Percentiles rank a stretch among this genome's conserved stretches.
These are phyloP conservation scores for Lathyrus tuberosus DNA, from an alignment of 306 rosid species.

Conservation along the genomic window DNA sequence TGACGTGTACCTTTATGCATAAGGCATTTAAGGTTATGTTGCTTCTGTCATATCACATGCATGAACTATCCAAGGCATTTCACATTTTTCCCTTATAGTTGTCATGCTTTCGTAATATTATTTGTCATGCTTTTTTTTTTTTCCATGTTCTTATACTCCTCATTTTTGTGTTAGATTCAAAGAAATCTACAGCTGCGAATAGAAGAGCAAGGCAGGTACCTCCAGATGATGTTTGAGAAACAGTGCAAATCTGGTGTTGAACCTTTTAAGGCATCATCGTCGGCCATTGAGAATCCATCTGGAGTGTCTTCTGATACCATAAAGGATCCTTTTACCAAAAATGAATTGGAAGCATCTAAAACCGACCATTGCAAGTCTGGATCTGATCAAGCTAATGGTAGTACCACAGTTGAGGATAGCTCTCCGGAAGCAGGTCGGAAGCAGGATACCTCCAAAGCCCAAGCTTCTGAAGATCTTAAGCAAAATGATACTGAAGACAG, in stretches of 20 bases:
- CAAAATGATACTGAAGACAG: slow-evolving; percentile 48
- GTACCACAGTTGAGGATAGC: slow-evolving; percentile 40
- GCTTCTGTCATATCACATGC: slow-evolving; percentile 5
- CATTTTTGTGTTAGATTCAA: slow-evolving; percentile 54
- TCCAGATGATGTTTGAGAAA: slow-evolving; percentile 96
- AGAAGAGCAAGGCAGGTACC: slow-evolving; percentile 95
- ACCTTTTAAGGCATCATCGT: slow-evolving; percentile 49
- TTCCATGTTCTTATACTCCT: slow-evolving; percentile 24
- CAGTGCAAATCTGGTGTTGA: slow-evolving; percentile 64
- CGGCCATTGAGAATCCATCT: slow-evolving; percentile 51
- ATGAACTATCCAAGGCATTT: slow-evolving; percentile 15
- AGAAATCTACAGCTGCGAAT: slow-evolving; percentile 93
- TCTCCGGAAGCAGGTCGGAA: slow-evolving; percentile 41
- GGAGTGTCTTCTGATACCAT: slow-evolving; percentile 49
- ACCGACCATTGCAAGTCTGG: slow-evolving; percentile 40
- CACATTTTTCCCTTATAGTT: slow-evolving; percentile 24
- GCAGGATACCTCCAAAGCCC: slow-evolving; percentile 46
- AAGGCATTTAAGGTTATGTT: slow-evolving; percentile 17
- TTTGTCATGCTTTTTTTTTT: background rate
- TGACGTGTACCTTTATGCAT: slow-evolving; percentile 14
- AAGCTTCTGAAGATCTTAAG: slow-evolving; percentile 46
- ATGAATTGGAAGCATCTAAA: slow-evolving; percentile 57
- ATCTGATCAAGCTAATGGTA: slow-evolving; percentile 46
- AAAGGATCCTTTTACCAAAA: slow-evolving; percentile 54
- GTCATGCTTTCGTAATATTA: background rate